These are phyloP conservation scores for Backusella mclennaniae DNA, from an alignment of 192 early-diverging fungal genomes.

Conservation along the genomic window DNA sequence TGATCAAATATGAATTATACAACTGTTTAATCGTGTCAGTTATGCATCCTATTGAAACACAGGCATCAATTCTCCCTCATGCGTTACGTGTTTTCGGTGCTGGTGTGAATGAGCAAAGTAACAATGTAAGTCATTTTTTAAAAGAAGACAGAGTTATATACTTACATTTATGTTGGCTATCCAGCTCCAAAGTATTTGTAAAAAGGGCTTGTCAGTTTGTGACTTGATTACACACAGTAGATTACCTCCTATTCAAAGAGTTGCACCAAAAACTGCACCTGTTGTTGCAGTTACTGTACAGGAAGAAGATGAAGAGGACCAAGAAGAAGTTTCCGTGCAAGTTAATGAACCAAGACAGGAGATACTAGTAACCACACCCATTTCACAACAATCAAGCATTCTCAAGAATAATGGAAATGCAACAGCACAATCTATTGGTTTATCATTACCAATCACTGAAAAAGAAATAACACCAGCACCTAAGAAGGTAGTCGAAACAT, in stretches of 20 bases:
- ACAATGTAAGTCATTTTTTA: conserved; percentile 22
- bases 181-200: conserved; percentile 34
- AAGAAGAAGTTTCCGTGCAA: not conserved
- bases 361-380: not conserved
- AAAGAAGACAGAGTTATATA: not conserved
- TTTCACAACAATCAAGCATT: not conserved
- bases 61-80: conserved; percentile 41
- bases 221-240: conserved; percentile 54
- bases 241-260: conserved; percentile 47
- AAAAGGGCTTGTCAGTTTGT: conserved; percentile 47
- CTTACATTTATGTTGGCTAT: not conserved
- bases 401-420: not conserved
- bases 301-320: not conserved
- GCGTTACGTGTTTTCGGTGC: conserved; percentile 37
- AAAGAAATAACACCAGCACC: not conserved
- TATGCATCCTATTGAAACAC: conserved; percentile 35
- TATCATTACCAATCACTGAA: not conserved
- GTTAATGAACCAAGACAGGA: not conserved
- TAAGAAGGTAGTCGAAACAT: not conserved
- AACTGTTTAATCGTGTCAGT: conserved; percentile 43
- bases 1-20: conserved; percentile 27
- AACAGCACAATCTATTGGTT: not conserved
- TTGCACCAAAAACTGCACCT: not conserved
- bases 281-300: not conserved
- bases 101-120: conserved; percentile 36